Evolutionary conservation across 2,329 filamentous ascomycete genomes (phyloP), one percentile per base, ranked within the genome.

Genomic region (Mycosphaerella sp.): DNA sequence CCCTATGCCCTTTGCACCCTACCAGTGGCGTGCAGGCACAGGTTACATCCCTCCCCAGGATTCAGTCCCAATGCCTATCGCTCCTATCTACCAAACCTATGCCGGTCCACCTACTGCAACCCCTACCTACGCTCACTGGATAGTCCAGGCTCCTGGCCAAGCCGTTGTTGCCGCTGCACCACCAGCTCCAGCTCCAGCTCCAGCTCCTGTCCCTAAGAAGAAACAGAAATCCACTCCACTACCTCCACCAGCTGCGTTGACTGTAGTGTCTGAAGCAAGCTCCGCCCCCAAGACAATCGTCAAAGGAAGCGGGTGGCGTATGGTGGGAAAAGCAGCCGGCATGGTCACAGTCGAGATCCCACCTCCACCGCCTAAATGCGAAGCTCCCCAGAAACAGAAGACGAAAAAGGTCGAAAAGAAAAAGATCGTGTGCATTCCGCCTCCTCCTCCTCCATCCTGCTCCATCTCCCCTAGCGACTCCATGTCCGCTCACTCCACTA

Each of bases 41-140:
- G 59, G 54, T 41, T 62, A 61, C 37, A 55, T 61, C 46, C 58
- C 58, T 34, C 52, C 54, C 39, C 41, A 54, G 49, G 53, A 50
- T 25, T 39, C 45, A 21, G 39, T 53, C 17, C 51, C 51, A 27
- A 21, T 46, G 14, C 46, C 51, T n/a, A 21, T 53, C 46, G 45
- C 47, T 6, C 18, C 41, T 9, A 30, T 21, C 17, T 17, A 43
- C 36, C 40, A 32, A 13, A 34, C 41, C 41, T 50, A 50, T 21
- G 16, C 47, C 43, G 52, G 60, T 8, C 53, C 64, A 27, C 58
- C 65, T 36, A 63, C 61, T 16, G 55, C 59, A 12, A 56, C 57
- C 4, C 61, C 64, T 14, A 58, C 61, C 49, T 49, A 52, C 25
- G 28, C 28, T 36, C 51, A 46, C 16, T 32, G 39, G 10, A 50